These are phyloP conservation scores for Didymellaceae sp. DNA, from an alignment of 2,329 filamentous ascomycete species.

Conservation along the genomic window DNA sequence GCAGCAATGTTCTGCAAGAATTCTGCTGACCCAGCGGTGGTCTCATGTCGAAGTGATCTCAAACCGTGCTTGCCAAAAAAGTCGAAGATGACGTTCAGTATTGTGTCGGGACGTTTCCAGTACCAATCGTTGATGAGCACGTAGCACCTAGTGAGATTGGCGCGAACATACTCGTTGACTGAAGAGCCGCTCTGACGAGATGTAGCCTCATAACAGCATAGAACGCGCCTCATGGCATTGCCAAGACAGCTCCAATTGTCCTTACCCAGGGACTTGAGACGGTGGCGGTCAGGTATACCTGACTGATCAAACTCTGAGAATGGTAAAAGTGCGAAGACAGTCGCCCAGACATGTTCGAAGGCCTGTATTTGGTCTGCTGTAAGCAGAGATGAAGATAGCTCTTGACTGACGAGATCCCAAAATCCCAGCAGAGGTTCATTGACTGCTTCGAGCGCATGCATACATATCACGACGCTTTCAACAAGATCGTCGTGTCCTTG, in stretches of 20 bases:
- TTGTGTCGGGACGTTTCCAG: constrained; percentile 62
- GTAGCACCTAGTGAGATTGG: constrained; percentile 60
- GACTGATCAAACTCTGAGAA: constrained; percentile 58
- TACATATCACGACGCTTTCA: constrained; percentile 56
- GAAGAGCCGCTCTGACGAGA: constrained; percentile 48
- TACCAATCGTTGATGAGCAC: constrained; percentile 62
- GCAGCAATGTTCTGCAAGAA: constrained; percentile 61
- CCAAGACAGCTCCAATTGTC: constrained; percentile 61
- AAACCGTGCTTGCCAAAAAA: constrained; percentile 64
- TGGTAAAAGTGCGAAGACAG: constrained; percentile 61
- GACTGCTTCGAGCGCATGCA: constrained; percentile 50
- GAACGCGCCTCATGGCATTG: constrained; percentile 54
- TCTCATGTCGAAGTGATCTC: constrained; percentile 60
- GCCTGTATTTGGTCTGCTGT: constrained; percentile 34
- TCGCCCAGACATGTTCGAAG: constrained; percentile 50
- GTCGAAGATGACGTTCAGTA: constrained; percentile 63
- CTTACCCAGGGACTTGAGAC: constrained; percentile 47
- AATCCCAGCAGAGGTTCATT: constrained; percentile 46
- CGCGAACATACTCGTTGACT: constrained; percentile 63
- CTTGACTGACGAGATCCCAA: constrained; percentile 53
- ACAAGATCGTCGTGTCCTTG: constrained; percentile 52
- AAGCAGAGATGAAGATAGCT: constrained; percentile 29
- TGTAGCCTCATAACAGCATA: constrained; percentile 56
- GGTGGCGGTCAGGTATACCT: constrained; percentile 55
- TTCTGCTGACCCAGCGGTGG: constrained; percentile 57